Percentiles rank a stretch among this genome's conserved stretches.
Conservation (phyloP, 1,139 yeast genomes). For the Candida labiduridarum region DNA sequence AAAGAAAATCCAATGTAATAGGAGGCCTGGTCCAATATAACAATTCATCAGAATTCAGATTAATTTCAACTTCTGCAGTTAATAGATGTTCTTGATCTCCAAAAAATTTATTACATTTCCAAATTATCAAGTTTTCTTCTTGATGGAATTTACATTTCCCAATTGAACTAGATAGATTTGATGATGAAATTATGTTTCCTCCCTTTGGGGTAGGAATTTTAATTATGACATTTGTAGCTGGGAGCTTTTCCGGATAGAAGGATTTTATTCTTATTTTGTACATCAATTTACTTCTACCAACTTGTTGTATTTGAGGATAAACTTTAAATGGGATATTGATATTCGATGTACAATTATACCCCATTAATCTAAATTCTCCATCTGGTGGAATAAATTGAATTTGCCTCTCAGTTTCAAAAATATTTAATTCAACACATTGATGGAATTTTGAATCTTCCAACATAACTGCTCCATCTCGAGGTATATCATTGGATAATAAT, state of each 20-base stretch:
- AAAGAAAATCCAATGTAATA: conserved; percentile 65
- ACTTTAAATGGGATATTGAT: conserved; percentile 73
- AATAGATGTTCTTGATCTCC: conserved; percentile 68
- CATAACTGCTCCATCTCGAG: conserved; percentile 46
- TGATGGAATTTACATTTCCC: conserved; percentile 75
- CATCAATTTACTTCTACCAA: conserved; percentile 52
- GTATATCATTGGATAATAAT: conserved; percentile 19
- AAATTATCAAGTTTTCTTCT: conserved; percentile 62
- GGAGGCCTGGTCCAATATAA: conserved; percentile 74
- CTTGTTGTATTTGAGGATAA: conserved; percentile 58
- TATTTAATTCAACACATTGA: conserved; percentile 82
- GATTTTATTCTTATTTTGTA: conserved; percentile 66
- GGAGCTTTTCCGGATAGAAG: conserved; percentile 58
- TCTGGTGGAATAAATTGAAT: conserved; percentile 92
- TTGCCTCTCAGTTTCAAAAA: conserved; percentile 77
- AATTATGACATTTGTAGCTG: conserved; percentile 67
- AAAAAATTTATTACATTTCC: conserved; percentile 71
- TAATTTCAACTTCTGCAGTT: conserved; percentile 51
- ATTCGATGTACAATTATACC: conserved; percentile 59
- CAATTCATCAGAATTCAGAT: conserved; percentile 19
- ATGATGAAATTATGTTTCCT: conserved; percentile 38
- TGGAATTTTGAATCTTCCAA: conserved; percentile 86
- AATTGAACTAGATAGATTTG: conserved; percentile 50
- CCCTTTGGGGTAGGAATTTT: conserved; percentile 74
- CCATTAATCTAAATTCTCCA: conserved; percentile 88